Percentiles rank a stretch among this genome's conserved stretches.
Conservation (phyloP, 2,329 filamentous ascomycete genomes). For the Arthroderma sp. region DNA sequence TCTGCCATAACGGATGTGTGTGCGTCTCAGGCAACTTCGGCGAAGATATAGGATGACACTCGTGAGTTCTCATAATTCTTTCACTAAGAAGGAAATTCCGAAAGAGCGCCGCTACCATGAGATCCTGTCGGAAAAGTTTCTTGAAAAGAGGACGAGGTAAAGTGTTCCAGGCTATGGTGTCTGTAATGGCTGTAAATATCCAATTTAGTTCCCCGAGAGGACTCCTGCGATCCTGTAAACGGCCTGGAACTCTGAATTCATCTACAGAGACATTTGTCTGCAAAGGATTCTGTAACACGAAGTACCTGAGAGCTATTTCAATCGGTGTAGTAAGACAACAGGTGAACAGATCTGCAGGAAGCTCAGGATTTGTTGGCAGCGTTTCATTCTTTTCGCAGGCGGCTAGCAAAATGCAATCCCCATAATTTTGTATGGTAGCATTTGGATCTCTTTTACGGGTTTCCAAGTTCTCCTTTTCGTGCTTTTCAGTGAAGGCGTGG, state of each 20-base stretch:
- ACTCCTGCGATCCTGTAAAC: constrained; percentile 82
- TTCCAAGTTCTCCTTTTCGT: constrained; percentile 77
- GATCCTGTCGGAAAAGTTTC: constrained; percentile 90
- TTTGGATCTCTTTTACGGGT: constrained; percentile 62
- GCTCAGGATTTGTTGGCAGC: constrained; percentile 80
- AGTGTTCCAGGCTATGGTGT: constrained; percentile 97
- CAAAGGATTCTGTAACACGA: constrained; percentile 81
- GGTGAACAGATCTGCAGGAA: constrained; percentile 92
- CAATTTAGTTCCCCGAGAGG: constrained; percentile 94
- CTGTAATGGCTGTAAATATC: constrained; percentile 98
- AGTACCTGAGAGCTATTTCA: constrained; percentile 92
- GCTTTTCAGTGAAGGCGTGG: constrained; percentile 85
- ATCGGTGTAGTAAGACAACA: constrained; percentile 94
- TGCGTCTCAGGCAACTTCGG: constrained; percentile 89
- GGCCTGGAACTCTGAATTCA: constrained; percentile 76
- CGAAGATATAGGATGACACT: constrained; percentile 86
- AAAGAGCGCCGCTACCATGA: constrained; percentile 98
- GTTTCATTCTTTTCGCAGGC: constrained; percentile 86
- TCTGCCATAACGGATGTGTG: constrained; percentile 88
- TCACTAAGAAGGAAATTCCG: constrained; percentile 91
- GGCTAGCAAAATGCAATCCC: constrained; percentile 82
- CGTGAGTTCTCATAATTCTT: constrained; percentile 89
- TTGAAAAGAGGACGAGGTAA: constrained; percentile 82
- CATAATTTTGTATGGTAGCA: constrained; percentile 49
- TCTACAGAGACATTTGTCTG: constrained; percentile 57